A percentile compares a stretch with the other conserved stretches of the same genome.
phyloP scores from a whole-genome alignment of 2,329 filamentous ascomycete species.

The Purpureocillium takamizusanense region DNA sequence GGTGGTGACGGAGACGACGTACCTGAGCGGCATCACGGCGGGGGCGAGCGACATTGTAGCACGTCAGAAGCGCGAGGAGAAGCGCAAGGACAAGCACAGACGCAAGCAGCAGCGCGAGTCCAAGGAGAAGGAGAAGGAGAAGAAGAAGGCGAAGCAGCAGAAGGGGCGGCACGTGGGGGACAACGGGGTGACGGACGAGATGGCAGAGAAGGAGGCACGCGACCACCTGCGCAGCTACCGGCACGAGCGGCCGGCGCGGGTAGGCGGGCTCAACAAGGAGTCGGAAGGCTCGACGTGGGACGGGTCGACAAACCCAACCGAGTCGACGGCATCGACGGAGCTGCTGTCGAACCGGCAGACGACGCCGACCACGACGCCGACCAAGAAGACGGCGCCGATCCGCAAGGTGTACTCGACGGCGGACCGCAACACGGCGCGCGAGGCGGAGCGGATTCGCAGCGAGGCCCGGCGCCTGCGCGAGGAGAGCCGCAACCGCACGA shows the following conservation, averaged over 20 bases:
- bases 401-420: conserved; percentile 54
- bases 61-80: conserved; percentile 47
- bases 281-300: conserved; percentile 75
- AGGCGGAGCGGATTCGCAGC: conserved; percentile 44
- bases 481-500: conserved; percentile 29
- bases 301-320: conserved; percentile 59
- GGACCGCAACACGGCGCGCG: conserved; percentile 42
- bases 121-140: conserved; percentile 33
- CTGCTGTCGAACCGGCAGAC: conserved; percentile 49
- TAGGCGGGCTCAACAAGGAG: conserved; percentile 81
- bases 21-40: conserved; percentile 46
- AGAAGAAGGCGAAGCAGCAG: background rate
- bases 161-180: conserved; percentile 39
- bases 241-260: conserved; percentile 74
- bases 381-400: conserved; percentile 33
- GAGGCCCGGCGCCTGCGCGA: conserved; percentile 49
- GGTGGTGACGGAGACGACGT: conserved; percentile 34
- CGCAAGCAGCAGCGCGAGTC: conserved; percentile 16
- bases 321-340: conserved; percentile 50
- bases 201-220: conserved; percentile 53
- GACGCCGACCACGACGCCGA: conserved; percentile 46
- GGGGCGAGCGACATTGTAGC: conserved; percentile 47
- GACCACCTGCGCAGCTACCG: conserved; percentile 75
- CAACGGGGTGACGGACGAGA: conserved; percentile 54
- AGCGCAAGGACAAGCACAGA: conserved; percentile 33